Percentiles rank a stretch among this genome's conserved stretches.
These are phyloP conservation scores for Ascosphaera aggregata DNA, from an alignment of 2,329 filamentous ascomycete species.

Conservation along the genomic window DNA sequence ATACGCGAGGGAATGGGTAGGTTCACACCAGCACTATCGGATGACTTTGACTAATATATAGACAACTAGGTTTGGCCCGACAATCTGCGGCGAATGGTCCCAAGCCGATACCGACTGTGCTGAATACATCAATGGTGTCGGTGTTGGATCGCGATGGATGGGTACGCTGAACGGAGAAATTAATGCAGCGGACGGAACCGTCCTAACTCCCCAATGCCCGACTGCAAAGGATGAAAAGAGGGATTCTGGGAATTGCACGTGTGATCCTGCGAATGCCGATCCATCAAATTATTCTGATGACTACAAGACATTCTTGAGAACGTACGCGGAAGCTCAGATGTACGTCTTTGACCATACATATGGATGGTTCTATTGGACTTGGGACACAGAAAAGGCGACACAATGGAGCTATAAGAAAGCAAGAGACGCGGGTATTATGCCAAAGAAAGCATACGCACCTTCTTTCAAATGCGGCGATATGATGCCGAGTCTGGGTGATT, in stretches of 20 bases:
- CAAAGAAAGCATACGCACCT: slow-evolving; percentile 45
- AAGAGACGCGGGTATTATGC: slow-evolving; percentile 54
- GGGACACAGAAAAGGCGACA: slow-evolving; percentile 64
- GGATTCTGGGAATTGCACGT: slow-evolving; percentile 34
- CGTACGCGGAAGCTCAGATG: slow-evolving; percentile 95
- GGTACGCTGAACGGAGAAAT: slow-evolving; percentile 48
- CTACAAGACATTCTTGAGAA: slow-evolving; percentile 70
- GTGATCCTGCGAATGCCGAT: slow-evolving; percentile 52
- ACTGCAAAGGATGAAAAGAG: slow-evolving; percentile 24
- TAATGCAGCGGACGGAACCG: slow-evolving; percentile 22
- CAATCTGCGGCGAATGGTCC: slow-evolving; percentile 88
- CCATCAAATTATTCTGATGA: slow-evolving; percentile 38
- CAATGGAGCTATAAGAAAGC: slow-evolving; percentile 72
- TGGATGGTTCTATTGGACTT: slow-evolving; percentile 99
- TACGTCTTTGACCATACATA: slow-evolving; percentile 73
- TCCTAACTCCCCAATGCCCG: slow-evolving; percentile 54
- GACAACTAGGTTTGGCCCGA: slow-evolving; percentile 70
- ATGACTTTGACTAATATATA: too few species aligned
- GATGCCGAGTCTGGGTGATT: slow-evolving; percentile 21
- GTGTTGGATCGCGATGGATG: slow-evolving; percentile 73
- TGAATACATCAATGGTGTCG: slow-evolving; percentile 66
- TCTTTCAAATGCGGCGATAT: slow-evolving; percentile 40
- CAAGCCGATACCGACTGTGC: slow-evolving; percentile 96
- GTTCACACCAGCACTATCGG: too few species aligned
- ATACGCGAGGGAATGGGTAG: slow-evolving; percentile 45